These are phyloP conservation scores for Camellia lanceoleosa DNA, from an alignment of 148 eudicot genomes.

Conservation along the genomic window DNA sequence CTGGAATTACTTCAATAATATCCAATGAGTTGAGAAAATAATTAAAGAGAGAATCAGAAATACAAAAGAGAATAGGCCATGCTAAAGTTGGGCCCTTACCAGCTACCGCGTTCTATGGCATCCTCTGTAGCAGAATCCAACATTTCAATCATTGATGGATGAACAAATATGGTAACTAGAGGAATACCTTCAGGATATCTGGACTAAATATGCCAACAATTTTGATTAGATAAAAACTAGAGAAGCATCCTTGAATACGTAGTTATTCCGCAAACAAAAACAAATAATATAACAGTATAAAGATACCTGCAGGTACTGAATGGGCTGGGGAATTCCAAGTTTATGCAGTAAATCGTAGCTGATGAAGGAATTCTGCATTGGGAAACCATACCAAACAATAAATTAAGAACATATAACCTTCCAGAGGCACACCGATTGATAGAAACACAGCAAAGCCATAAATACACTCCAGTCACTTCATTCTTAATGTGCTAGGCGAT, in stretches of 20 bases:
- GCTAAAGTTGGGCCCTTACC: conserved; percentile 42
- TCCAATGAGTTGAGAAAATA: background rate
- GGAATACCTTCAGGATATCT: conserved; percentile 94
- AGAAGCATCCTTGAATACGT: background rate
- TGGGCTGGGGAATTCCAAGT: conserved; percentile 88
- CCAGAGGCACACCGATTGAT: background rate
- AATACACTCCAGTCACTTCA: background rate
- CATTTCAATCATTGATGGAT: conserved; percentile 85
- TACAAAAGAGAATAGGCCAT: background rate
- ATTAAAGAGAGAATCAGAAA: background rate
- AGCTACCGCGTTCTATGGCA: conserved; percentile 87
- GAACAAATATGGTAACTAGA: conserved; percentile 69
- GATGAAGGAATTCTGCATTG: conserved; percentile 83
- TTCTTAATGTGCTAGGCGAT: background rate
- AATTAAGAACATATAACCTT: background rate
- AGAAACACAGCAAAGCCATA: background rate
- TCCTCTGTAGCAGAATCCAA: conserved; percentile 88
- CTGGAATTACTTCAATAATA: background rate
- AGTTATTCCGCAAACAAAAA: background rate
- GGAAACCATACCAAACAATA: conserved; percentile 14
- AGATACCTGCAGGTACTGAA: conserved; percentile 92
- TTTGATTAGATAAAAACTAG: conserved; percentile 22
- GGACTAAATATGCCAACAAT: conserved; percentile 50
- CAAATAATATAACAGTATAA: conserved; percentile 12
- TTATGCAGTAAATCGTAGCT: conserved; percentile 80